phyloP scores from a whole-genome alignment of 108 stramenopile genomes.

The Nitzschia sp. region DNA sequence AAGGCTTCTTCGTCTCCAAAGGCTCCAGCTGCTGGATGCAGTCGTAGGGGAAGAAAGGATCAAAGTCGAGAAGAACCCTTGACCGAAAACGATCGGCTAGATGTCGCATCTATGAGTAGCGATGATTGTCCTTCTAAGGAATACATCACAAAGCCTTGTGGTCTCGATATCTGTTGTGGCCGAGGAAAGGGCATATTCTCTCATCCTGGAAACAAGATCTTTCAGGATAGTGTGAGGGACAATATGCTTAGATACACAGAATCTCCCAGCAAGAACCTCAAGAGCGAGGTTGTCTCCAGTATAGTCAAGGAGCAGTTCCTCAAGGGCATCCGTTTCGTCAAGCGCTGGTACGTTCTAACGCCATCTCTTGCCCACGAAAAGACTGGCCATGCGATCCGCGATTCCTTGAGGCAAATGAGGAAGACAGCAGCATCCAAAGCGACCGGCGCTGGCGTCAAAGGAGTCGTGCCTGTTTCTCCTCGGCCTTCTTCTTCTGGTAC shows the following conservation, averaged over 20 bases:
- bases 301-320: constrained; percentile 26
- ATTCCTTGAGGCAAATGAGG: constrained; percentile 7
- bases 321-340: constrained; percentile 30
- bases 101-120: too few species aligned
- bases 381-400: constrained; percentile 46
- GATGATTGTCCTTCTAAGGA: too few species aligned
- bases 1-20: too few species aligned
- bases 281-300: constrained; percentile 26
- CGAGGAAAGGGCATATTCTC: constrained; percentile 36
- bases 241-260: constrained; percentile 24
- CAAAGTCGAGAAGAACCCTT: too few species aligned
- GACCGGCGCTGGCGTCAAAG: too few species aligned
- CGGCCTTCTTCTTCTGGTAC: too few species aligned
- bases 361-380: constrained; percentile 28
- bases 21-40: too few species aligned
- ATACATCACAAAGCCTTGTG: too few species aligned
- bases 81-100: too few species aligned
- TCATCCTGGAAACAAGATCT: constrained; percentile 45
- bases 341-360: constrained; percentile 31
- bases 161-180: constrained; percentile 47
- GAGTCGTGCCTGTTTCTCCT: too few species aligned
- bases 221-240: constrained; percentile 19
- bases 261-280: constrained; percentile 15
- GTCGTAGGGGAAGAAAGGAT: too few species aligned
- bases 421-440: too few species aligned